Evolutionary conservation across 169 alveolate species (phyloP).

Genomic region (Plasmodium adleri): DNA sequence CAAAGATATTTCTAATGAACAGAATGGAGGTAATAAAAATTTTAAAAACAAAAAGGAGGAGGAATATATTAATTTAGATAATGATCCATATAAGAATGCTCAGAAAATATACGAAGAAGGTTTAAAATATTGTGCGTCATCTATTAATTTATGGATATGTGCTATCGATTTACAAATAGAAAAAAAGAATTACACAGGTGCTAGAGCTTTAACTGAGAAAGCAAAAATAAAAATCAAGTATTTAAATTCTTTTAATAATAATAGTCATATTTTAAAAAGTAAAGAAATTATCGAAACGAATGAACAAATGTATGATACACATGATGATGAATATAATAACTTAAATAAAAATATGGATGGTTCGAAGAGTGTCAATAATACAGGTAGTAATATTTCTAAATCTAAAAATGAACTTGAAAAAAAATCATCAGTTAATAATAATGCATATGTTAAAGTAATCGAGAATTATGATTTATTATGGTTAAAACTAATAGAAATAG

Average conservation of each 20-base stretch:
- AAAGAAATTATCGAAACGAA: constrained; percentile 78
- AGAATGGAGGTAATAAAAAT: background rate
- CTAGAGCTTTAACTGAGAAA: constrained; percentile 93
- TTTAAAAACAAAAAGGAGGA: background rate
- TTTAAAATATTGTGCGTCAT: constrained; percentile 80
- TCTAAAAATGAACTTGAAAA: constrained; percentile 69
- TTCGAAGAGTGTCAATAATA: constrained; percentile 55
- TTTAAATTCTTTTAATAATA: constrained; percentile 90
- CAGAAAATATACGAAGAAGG: constrained; percentile 81
- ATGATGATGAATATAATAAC: constrained; percentile 59
- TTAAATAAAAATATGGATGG: constrained; percentile 74
- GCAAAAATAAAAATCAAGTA: constrained; percentile 83
- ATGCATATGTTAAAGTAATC: constrained; percentile 75
- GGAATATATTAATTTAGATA: background rate
- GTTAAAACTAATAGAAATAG: constrained; percentile 94
- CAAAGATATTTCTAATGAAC: background rate
- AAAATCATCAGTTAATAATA: constrained; percentile 67
- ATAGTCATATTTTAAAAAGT: constrained; percentile 77
- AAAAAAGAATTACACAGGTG: constrained; percentile 87
- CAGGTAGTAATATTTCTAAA: constrained; percentile 9
- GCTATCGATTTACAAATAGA: constrained; percentile 89
- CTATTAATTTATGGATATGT: constrained; percentile 92
- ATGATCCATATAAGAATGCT: constrained; percentile 31
- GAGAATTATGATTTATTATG: constrained; percentile 91
- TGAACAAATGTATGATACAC: constrained; percentile 27